These are phyloP conservation scores for Penicillium egyptiacum DNA, from an alignment of 495 filamentous ascomycete species.

Conservation along the genomic window DNA sequence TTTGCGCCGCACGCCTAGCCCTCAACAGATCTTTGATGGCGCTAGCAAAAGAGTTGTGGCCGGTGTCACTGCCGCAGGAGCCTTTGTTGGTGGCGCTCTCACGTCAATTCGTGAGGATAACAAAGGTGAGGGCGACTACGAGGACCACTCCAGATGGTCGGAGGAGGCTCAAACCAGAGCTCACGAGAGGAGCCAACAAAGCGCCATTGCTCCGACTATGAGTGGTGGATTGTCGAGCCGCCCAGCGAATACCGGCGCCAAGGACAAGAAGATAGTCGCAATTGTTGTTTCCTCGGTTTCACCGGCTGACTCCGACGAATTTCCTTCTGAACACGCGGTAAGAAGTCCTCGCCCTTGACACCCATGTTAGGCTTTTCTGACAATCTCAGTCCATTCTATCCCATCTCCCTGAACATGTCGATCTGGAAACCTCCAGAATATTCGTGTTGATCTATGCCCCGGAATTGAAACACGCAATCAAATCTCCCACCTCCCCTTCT, in stretches of 20 bases:
- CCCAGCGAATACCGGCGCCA: conserved; percentile 20
- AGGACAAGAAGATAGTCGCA: conserved; percentile 75
- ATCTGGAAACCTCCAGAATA: conserved; percentile 65
- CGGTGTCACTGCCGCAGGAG: conserved; percentile 80
- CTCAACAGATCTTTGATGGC: conserved; percentile 80
- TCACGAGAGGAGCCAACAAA: conserved; percentile 33
- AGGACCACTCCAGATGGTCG: conserved; percentile 81
- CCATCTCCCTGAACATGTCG: conserved; percentile 73
- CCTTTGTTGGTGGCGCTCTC: conserved; percentile 72
- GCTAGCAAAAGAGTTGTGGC: conserved; percentile 74
- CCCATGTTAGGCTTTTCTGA: conserved; percentile 20
- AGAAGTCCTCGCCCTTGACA: conserved; percentile 30
- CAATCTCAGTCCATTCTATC: conserved; percentile 76
- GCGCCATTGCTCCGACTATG: conserved; percentile 25
- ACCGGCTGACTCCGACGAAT: conserved; percentile 60
- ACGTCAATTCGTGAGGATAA: conserved; percentile 84
- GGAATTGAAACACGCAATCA: conserved; percentile 63
- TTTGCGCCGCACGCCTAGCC: conserved; percentile 83
- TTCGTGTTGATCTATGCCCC: conserved; percentile 90
- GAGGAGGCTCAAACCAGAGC: conserved; percentile 66
- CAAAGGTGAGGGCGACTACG: conserved; percentile 70
- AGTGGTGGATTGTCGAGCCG: conserved; percentile 33
- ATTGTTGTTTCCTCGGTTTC: conserved; percentile 77
- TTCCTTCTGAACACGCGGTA: conserved; percentile 74
- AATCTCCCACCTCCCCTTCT: conserved; percentile 54